These are phyloP conservation scores for Lathyrus oleraceus DNA, from an alignment of 306 rosid genomes.

Conservation along the genomic window DNA sequence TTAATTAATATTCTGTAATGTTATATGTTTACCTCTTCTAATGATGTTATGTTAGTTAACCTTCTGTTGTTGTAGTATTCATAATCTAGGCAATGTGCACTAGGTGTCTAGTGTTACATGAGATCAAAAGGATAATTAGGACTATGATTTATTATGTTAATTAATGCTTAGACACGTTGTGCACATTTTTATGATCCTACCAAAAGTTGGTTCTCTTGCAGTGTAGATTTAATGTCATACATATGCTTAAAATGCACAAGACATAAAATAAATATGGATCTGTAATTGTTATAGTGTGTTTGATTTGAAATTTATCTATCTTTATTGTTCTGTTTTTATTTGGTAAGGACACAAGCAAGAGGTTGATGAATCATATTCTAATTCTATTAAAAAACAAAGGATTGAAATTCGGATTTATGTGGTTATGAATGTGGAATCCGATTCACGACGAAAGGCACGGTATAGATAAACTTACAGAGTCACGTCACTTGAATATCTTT, in stretches of 20 bases:
- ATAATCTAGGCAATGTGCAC: constrained; percentile 10
- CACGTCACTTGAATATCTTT: neutral
- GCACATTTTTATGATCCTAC: neutral
- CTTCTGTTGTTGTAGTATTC: no score
- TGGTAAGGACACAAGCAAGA: no score
- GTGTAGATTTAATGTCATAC: neutral
- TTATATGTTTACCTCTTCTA: constrained; percentile 1
- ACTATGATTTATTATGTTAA: neutral
- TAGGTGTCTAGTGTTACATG: constrained; percentile 21
- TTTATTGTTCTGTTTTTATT: no score
- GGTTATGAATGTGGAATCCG: constrained; percentile 24
- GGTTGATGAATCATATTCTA: constrained; percentile 23
- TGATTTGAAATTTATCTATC: neutral
- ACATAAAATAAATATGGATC: neutral
- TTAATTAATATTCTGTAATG: neutral
- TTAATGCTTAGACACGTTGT: no score
- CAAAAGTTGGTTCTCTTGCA: neutral
- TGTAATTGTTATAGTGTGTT: neutral
- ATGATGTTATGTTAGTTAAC: constrained; percentile 13
- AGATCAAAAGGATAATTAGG: neutral
- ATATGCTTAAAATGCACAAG: neutral
- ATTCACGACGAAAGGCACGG: neutral
- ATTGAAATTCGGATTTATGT: neutral
- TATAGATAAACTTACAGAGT: neutral
- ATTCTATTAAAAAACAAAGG: neutral